Conservation (phyloP, 1,139 yeast genomes). For the Yamadazyma blattariae region DNA sequence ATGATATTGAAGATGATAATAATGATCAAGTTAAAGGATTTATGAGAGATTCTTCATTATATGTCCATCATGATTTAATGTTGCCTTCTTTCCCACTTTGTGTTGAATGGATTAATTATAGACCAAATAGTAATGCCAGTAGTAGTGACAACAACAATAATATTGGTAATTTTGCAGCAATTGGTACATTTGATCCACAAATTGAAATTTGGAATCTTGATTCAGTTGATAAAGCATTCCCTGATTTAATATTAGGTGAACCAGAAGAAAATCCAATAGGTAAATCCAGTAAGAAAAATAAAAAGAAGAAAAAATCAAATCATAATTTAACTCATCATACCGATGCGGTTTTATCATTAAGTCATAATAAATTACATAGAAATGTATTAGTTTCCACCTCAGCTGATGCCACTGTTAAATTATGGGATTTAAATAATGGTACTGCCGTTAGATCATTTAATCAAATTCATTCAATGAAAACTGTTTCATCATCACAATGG, state of each 20-base stretch:
- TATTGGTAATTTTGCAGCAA: slow-evolving; percentile 88
- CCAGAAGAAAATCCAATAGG: slow-evolving; percentile 45
- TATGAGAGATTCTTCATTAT: slow-evolving; percentile 70
- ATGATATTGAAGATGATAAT: slow-evolving; percentile 62
- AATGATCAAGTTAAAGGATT: slow-evolving; percentile 66
- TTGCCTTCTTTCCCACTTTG: slow-evolving; percentile 96
- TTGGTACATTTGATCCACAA: slow-evolving; percentile 96
- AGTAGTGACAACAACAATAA: slow-evolving; percentile 24
- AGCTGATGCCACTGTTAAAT: slow-evolving; percentile 90
- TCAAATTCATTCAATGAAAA: slow-evolving; percentile 58
- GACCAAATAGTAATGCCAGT: slow-evolving; percentile 47
- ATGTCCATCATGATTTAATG: slow-evolving; percentile 96
- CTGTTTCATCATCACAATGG: slow-evolving; percentile 89
- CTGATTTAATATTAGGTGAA: slow-evolving; percentile 89
- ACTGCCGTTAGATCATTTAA: slow-evolving; percentile 71
- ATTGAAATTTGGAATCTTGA: slow-evolving; percentile 97
- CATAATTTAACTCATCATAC: slow-evolving; percentile 82
- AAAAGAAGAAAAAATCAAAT: slow-evolving; percentile 44
- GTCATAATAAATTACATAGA: slow-evolving; percentile 81
- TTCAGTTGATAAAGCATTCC: slow-evolving; percentile 89
- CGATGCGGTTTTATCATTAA: slow-evolving; percentile 86
- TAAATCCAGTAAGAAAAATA: slow-evolving; percentile 50
- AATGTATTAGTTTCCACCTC: slow-evolving; percentile 90
- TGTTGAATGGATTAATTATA: slow-evolving; percentile 89
- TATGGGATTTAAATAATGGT: slow-evolving; percentile 86